phyloP scores from a whole-genome alignment of 352 stramenopile species.

The Pythium folliculosum region DNA sequence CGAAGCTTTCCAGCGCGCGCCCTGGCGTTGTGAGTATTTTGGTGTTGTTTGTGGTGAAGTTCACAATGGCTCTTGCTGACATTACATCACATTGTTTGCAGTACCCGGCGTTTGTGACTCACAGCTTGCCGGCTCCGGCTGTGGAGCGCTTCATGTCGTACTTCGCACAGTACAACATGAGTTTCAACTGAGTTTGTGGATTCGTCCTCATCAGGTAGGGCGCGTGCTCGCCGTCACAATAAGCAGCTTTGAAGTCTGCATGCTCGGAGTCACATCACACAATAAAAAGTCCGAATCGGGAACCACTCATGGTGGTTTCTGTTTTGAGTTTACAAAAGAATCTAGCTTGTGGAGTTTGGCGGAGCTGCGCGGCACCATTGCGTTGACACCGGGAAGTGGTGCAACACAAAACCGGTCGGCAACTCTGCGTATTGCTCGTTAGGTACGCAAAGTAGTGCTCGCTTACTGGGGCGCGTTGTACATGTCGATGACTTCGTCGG shows the following conservation, averaged over 20 bases:
- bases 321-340: slow-evolving; percentile 31
- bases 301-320: background rate
- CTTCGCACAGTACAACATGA: slow-evolving; percentile 66
- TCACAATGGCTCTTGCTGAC: background rate
- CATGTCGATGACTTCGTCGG: slow-evolving; percentile 87
- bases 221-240: too few species aligned
- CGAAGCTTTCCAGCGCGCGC: slow-evolving; percentile 64
- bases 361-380: background rate
- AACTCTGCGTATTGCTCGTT: background rate
- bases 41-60: background rate
- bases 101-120: slow-evolving; percentile 53
- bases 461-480: slow-evolving; percentile 86
- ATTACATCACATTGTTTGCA: slow-evolving; percentile 25
- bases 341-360: slow-evolving; percentile 28
- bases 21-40: slow-evolving; percentile 63
- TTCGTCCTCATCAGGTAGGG: background rate
- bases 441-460: background rate
- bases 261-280: background rate
- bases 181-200: slow-evolving; percentile 52
- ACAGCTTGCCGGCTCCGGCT: slow-evolving; percentile 40
- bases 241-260: background rate
- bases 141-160: slow-evolving; percentile 50
- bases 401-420: background rate
- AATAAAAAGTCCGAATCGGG: slow-evolving; percentile 2
- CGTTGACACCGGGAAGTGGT: slow-evolving; percentile 1